Conservation (phyloP, 1,284 basidiomycete species). For the Afroboletus lepidellus region DNA sequence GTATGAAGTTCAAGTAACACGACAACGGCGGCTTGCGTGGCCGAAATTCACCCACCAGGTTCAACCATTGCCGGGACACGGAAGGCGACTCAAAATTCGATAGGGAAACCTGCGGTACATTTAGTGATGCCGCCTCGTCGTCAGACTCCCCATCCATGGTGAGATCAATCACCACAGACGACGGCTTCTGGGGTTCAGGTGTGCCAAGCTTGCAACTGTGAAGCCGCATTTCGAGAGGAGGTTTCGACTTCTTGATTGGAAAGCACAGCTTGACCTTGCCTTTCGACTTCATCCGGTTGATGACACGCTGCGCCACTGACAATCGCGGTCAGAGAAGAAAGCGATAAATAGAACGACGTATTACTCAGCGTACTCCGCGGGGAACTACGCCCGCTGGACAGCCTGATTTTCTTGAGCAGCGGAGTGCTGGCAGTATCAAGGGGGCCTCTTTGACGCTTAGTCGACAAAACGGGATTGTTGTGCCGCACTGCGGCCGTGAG, state of each 20-base stretch:
- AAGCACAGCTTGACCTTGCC: constrained; percentile 27
- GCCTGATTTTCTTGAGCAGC: constrained; percentile 23
- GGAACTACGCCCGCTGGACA: constrained; percentile 16
- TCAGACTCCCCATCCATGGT: constrained; percentile 17
- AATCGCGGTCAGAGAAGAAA: constrained; percentile 12
- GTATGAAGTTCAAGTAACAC: background rate
- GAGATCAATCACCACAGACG: constrained; percentile 24
- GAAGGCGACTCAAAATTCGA: background rate
- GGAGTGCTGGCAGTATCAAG: constrained; percentile 6
- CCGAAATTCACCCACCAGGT: constrained; percentile 16
- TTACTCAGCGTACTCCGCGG: constrained; percentile 25
- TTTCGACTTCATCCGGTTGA: constrained; percentile 30
- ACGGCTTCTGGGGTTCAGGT: background rate
- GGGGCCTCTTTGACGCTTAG: constrained; percentile 14
- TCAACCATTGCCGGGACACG: background rate
- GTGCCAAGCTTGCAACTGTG: constrained; percentile 11
- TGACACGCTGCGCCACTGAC: constrained; percentile 30
- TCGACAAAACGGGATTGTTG: background rate
- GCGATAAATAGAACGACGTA: background rate
- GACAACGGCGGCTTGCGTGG: background rate
- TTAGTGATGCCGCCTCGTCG: background rate
- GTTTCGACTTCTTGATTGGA: constrained; percentile 17
- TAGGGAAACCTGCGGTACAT: background rate
- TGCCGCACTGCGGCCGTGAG: constrained; percentile 2
- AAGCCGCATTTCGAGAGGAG: constrained; percentile 21